These are phyloP conservation scores for Martensiomyces pterosporus DNA, from an alignment of 192 early-diverging fungal genomes.

Conservation along the genomic window DNA sequence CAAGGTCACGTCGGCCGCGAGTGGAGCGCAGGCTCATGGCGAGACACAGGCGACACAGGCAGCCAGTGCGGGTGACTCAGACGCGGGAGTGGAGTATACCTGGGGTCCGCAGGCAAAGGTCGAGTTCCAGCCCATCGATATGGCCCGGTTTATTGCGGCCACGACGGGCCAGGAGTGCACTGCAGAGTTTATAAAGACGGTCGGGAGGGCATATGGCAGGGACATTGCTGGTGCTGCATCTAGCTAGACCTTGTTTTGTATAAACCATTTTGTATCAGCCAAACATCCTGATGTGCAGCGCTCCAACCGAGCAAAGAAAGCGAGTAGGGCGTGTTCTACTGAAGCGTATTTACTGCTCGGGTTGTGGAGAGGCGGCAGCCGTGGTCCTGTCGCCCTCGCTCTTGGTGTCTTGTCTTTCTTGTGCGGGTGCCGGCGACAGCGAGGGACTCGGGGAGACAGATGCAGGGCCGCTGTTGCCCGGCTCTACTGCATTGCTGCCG, in stretches of 20 bases:
- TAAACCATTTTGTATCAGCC: no score
- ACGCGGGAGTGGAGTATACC: conserved; percentile 22
- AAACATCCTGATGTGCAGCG: no score
- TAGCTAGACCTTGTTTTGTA: no score
- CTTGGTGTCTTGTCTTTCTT: no score
- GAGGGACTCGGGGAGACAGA: no score
- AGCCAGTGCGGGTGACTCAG: conserved; percentile 3
- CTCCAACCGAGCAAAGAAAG: no score
- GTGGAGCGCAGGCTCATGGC: neutral
- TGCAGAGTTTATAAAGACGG: conserved; percentile 30
- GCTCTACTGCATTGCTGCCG: no score
- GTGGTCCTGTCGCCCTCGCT: neutral
- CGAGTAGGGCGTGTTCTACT: no score
- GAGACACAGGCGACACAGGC: conserved; percentile 37
- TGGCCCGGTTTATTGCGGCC: conserved; percentile 42
- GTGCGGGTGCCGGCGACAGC: no score
- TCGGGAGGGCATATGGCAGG: conserved; percentile 41
- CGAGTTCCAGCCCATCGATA: conserved; percentile 38
- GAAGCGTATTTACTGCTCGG: no score
- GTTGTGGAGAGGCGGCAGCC: no score
- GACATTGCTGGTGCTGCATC: conserved; percentile 15
- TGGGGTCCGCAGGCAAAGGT: conserved; percentile 44
- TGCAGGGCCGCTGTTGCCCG: no score
- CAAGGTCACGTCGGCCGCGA: conserved; percentile 9
- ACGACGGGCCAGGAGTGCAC: conserved; percentile 39